phyloP scores from a whole-genome alignment of 306 rosid species.

The Malus fusca region DNA sequence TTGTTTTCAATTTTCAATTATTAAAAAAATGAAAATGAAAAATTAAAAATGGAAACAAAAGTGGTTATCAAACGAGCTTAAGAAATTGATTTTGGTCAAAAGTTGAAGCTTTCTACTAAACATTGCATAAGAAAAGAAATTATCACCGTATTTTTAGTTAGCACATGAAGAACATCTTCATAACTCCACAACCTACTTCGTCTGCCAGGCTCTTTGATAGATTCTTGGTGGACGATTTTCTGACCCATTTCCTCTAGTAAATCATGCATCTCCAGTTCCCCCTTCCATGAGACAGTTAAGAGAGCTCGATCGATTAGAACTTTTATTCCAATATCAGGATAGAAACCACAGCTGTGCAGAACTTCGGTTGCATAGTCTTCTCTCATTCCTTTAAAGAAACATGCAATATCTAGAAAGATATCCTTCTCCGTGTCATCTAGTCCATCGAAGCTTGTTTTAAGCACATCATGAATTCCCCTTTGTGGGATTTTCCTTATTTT shows the following conservation, averaged over 20 bases:
- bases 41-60: too few relatives aligned
- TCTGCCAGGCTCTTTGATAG: not conserved
- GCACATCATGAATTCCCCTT: not conserved
- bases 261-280: not conserved
- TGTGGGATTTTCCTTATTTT: slow-evolving; percentile 2
- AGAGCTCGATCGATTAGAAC: slow-evolving; percentile 24
- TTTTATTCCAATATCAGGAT: slow-evolving; percentile 17
- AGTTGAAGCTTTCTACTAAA: not conserved
- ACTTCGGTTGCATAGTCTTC: slow-evolving; percentile 4
- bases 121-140: not conserved
- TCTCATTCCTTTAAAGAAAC: slow-evolving; percentile 35
- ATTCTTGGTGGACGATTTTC: not conserved
- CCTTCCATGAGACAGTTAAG: not conserved
- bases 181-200: not conserved
- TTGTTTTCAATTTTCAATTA: too few relatives aligned
- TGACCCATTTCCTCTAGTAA: not conserved
- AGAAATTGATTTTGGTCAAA: too few relatives aligned
- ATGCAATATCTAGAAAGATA: slow-evolving; percentile 22
- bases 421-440: slow-evolving; percentile 16
- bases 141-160: not conserved
- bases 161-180: not conserved
- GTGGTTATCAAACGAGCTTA: too few relatives aligned
- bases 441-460: slow-evolving; percentile 15
- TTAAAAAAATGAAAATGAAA: too few relatives aligned
- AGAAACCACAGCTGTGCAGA: slow-evolving; percentile 10